Base-by-base conservation (phyloP, 2,329 filamentous ascomycete species). In the Botryotinia globosa region DNA sequence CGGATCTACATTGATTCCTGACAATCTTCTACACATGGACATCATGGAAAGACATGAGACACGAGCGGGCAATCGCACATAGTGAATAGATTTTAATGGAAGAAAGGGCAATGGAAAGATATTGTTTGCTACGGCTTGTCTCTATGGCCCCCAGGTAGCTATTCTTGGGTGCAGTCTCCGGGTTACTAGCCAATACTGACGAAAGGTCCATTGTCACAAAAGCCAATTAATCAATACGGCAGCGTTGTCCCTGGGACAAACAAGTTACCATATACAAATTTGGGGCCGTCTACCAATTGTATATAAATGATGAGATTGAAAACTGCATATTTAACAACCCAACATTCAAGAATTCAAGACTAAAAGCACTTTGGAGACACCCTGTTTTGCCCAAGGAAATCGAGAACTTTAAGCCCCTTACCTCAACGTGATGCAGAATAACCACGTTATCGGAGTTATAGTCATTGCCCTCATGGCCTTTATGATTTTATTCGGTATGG, bases 401-500 rank as follows among this genome's bases (percentile, higher is more conserved):
- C 4, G 18, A 42, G 25, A 32, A 42, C n/a, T 44, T n/a, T 32
- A 9, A 56, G 5, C 39, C 48, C 16, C 42, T 12, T 25, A 39
- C 4, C 20, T 10, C 18, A 56, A 29, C 48, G 39, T 10, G 22
- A 68, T 68, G 65, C 65, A 56, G n/a, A 8, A 48, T 6, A 68
- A 68, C 48, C 6, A 32, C 10, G 18, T 44, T 20, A 42, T 68
- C 14, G 65, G 65, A 7, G 18, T 56, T 12, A 14, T 56, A 16
- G 18, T 56, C 20, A 32, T 16, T 6, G n/a, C 29, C n/a, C n/a
- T 68, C n/a, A 32, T 25, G 20, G 4, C n/a, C 1, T 68, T 25
- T 37, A 68, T 68, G 65, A 25, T 58, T 68, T 42, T 68, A 32
- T 4, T 56, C 3, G n/a, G 65, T 42, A n/a, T 68, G n/a, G n/a